Base-by-base conservation (phyloP, 2,329 filamentous ascomycete species). In the Cladosporium sp. region DNA sequence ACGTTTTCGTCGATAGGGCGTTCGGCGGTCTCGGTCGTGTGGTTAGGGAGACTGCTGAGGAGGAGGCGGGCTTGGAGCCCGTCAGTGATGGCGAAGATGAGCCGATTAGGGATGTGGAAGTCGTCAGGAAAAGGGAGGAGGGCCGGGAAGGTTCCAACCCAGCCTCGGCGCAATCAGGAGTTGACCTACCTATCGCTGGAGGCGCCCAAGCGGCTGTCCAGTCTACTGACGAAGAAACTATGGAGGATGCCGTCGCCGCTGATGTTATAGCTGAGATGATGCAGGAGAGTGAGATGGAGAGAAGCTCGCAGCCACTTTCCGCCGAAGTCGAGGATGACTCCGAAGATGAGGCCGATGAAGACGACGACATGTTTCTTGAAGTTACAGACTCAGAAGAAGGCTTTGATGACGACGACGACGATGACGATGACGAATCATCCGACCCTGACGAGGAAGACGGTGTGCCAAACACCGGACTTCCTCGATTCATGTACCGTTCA, bases 1-100 rank as follows among this genome's bases (percentile, higher is more conserved):
- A 79, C 63, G 69, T 72, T 13, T 76, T 76, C 54, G 76, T 83
- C 17, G 81, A 83, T 59, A 73, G 74, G 27, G 80, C 80, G 3
- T 85, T 84, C 65, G 82, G 82, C 27, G 83, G 82, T 0, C 63
- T 78, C n/a, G 76, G 76, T 5, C 69, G 73, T 11, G 65, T 68
- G 1, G 56, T 56, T 50, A 51, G 48, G 38, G 65, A 29, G 54
- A 61, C 15, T 53, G 54, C 30, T 34, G 53, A 43, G 37, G 43
- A 56, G 8, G 52, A 56, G 22, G 52, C 57, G 5, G 47, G 32
- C 2, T 27, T 59, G 17, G 32, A 51, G 19, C 37, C 42, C 20
- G 30, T 70, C n/a, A 62, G 62, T 52, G 54, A 48, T 22, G 47
- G 20, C 27, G 49, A 40, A 45, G 55, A 54, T 36, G 55, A 30